Evolutionary conservation across 2,329 filamentous ascomycete species (phyloP), one percentile per base, ranked within the genome.

Genomic region (Aspergillus sojae): DNA sequence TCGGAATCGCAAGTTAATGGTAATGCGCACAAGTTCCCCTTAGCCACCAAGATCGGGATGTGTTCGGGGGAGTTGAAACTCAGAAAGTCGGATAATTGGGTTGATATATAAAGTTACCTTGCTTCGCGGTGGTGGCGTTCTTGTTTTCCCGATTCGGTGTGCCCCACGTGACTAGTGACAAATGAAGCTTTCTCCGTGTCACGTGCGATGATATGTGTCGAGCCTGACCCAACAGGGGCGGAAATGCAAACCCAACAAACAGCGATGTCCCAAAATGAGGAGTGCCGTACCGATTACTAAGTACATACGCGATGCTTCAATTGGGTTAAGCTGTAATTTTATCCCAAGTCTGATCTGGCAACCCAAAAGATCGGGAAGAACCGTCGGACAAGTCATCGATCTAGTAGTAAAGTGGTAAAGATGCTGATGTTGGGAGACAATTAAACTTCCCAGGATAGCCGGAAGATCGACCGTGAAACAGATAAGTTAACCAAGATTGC

Each of bases 181-280:
- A 48, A 62, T 55, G 39, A 45, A 36, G 16, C 16, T 34, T 23
- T 26, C 14, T n/a, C 43, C 16, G 9, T 26, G n/a, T 60, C 57
- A 63, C 43, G 54, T 39, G 32, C 5, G n/a, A 39, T 28, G n/a
- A 41, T 21, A 39, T 55, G 26, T 21, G 12, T 34, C 10, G 32
- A 34, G 26, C 6, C 7, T n/a, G 46, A 26, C 26, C 4, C 30
- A 34, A 52, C 48, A 34, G 10, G 28, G 48, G 48, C 11, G 45
- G 12, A 28, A 26, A 26, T 59, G 50, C 57, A 62, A 62, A 62
- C 57, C n/a, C 30, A 26, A 45, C 57, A 62, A 59, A 62, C 61
- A 14, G n/a, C n/a, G 9, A 52, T 1, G 28, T 30, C 16, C 23
- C 48, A 5, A 26, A 55, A n/a, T 10, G 45, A 26, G 45, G 5